A percentile compares a stretch with the other conserved stretches of the same genome.
Conservation (phyloP, 208 protist species). For the Naegleria gruberi region DNA sequence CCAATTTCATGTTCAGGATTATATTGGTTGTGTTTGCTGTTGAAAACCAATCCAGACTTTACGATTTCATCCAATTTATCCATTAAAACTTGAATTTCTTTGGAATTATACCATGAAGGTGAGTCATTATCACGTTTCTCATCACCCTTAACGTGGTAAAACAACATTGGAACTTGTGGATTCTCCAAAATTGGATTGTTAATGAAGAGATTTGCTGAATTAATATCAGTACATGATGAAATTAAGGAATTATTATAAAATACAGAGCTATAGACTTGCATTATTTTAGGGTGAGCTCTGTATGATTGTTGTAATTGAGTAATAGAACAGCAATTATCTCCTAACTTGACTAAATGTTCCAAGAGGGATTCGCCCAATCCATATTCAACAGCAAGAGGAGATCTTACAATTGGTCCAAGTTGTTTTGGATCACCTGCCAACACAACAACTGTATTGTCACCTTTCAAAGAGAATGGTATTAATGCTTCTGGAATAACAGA, state of each 20-base stretch:
- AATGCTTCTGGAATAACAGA: neutral
- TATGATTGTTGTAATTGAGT: neutral
- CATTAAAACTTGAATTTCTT: constrained; percentile 7
- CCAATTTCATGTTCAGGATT: constrained; percentile 25
- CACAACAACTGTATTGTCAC: neutral
- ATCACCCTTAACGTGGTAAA: neutral
- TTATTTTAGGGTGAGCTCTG: neutral
- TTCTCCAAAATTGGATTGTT: too few species aligned
- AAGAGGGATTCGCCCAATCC: constrained; percentile 17
- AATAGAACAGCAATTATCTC: neutral
- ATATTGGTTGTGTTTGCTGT: neutral
- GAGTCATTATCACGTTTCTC: constrained; percentile 19
- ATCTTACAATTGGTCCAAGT: constrained; percentile 19
- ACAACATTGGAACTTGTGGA: neutral
- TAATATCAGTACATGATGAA: too few species aligned
- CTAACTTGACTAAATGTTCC: neutral
- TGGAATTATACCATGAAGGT: constrained; percentile 24
- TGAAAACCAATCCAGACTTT: neutral
- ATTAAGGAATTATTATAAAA: neutral
- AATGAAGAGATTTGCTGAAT: too few species aligned
- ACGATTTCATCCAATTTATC: too few species aligned
- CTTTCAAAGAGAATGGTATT: neutral
- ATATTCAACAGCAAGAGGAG: neutral
- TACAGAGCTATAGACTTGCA: neutral
- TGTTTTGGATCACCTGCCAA: constrained; percentile 29